These are phyloP conservation scores for Penicillium cinerascens DNA, from an alignment of 495 filamentous ascomycete genomes.

Conservation along the genomic window DNA sequence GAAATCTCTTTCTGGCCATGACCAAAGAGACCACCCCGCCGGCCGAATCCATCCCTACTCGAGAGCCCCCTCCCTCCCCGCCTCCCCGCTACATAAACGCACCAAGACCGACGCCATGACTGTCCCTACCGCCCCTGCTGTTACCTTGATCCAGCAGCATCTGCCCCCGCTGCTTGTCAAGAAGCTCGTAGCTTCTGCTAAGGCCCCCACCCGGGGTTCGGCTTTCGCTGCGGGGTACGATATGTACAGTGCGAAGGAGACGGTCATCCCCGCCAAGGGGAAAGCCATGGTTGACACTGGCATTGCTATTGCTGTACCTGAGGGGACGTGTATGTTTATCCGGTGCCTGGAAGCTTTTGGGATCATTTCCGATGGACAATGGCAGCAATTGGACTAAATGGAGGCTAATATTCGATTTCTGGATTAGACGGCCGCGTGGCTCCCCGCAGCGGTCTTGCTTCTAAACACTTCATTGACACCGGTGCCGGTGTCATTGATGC, in stretches of 20 bases:
- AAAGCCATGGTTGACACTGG: constrained; percentile 87
- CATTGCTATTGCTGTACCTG: constrained; percentile 81
- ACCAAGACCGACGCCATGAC: constrained; percentile 43
- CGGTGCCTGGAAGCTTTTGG: neutral
- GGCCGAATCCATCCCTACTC: constrained; percentile 25
- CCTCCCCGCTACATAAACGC: constrained; percentile 64
- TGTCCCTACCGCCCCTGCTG: constrained; percentile 25
- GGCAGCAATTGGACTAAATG: neutral
- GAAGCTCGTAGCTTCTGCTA: constrained; percentile 71
- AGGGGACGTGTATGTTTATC: constrained; percentile 69
- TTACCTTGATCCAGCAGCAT: constrained; percentile 36
- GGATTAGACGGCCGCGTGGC: constrained; percentile 80
- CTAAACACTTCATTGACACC: constrained; percentile 91
- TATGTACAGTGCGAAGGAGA: constrained; percentile 71
- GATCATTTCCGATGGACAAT: neutral
- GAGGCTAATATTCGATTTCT: constrained; percentile 2
- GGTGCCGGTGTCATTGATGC: constrained; percentile 97
- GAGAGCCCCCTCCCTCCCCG: constrained; percentile 56
- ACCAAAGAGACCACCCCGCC: constrained; percentile 48
- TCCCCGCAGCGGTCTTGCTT: constrained; percentile 84
- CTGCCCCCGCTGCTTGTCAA: constrained; percentile 73
- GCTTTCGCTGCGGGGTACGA: constrained; percentile 93
- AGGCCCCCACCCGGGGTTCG: constrained; percentile 80
- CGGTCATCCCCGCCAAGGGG: constrained; percentile 73
- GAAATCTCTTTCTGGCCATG: constrained; percentile 40